phyloP scores from a whole-genome alignment of 139 green algal genomes.

The Trebouxia sp. region DNA sequence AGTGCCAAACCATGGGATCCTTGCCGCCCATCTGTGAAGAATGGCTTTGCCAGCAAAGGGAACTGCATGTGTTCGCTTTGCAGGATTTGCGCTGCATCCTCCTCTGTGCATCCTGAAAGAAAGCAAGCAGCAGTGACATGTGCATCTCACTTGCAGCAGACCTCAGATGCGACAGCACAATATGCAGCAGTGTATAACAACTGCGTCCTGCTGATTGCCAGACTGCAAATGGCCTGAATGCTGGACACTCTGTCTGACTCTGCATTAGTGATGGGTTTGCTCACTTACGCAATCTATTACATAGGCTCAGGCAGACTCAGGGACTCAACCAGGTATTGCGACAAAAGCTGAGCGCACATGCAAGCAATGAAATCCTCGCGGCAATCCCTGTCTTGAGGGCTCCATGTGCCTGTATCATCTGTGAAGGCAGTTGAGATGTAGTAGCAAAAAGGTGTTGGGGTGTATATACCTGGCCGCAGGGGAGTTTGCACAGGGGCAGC shows the following conservation, averaged over 20 bases:
- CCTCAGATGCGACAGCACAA: not conserved
- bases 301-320: too few species aligned
- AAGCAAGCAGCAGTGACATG: not conserved
- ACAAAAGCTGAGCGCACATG: not conserved
- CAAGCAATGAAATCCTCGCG: too few species aligned
- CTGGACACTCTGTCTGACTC: not conserved
- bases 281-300: not conserved
- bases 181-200: constrained; percentile 26
- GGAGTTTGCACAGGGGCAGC: constrained; percentile 29
- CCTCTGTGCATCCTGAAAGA: constrained; percentile 29
- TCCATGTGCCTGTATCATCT: too few species aligned
- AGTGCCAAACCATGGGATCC: constrained; percentile 78
- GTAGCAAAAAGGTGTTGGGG: not conserved
- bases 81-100: constrained; percentile 39
- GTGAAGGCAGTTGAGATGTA: not conserved
- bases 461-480: constrained; percentile 15
- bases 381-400: too few species aligned
- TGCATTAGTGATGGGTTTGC: not conserved
- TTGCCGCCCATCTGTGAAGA: constrained; percentile 79
- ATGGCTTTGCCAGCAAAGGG: constrained; percentile 82
- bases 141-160: not conserved
- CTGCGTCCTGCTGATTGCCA: constrained; percentile 21
- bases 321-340: too few species aligned
- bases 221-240: not conserved
- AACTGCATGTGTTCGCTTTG: constrained; percentile 44